Evolutionary conservation across 73 alveolate genomes (phyloP), one percentile per base, ranked within the genome.

Genomic region (Paramecium sexaurelia): DNA sequence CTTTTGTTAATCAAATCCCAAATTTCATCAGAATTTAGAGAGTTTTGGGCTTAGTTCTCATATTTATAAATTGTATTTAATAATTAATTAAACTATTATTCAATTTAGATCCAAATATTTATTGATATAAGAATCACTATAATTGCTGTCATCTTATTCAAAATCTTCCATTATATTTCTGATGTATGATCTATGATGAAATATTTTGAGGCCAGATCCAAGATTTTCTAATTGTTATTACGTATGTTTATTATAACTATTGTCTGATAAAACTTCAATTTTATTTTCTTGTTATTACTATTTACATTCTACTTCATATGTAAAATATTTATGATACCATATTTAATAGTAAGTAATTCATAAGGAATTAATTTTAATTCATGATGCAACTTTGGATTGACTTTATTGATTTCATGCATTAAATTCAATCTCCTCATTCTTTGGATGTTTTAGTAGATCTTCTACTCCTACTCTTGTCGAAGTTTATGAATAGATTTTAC

Each of bases 41-140:
- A n/a, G 66, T 51, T 4, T 51, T 9, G 66, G 17, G 17, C 10
- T 51, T 51, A 1, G 27, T 51, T 51, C 66, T 6, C 66, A 61
- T 61, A 19, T 3, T 27, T 61, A 61, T 27, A 61, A 61, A 61
- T 51, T 17, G 27, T 3, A n/a, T n/a, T 51, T 51, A 51, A 15
- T 11, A 51, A 51, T 51, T n/a, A n/a, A 35, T 35, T 35, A 51
- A 51, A 15, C 66, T 1, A 5, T 51, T n/a, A 27, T 61, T 61
- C 82, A 61, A 61, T 61, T 61, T 8, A 61, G 82, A 61, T 61
- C 82, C 7, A 61, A 61, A 32, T 61, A 61, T 61, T 61, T 61
- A 61, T 61, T 19, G 82, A 61, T 22, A 61, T 61, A 61, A 1
- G 24, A 61, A 61, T 61, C 82, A 15, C 82, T 51, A 51, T 3